Conservation (phyloP, 768 basidiomycete genomes). For the Rhodotorula babjevae region DNA sequence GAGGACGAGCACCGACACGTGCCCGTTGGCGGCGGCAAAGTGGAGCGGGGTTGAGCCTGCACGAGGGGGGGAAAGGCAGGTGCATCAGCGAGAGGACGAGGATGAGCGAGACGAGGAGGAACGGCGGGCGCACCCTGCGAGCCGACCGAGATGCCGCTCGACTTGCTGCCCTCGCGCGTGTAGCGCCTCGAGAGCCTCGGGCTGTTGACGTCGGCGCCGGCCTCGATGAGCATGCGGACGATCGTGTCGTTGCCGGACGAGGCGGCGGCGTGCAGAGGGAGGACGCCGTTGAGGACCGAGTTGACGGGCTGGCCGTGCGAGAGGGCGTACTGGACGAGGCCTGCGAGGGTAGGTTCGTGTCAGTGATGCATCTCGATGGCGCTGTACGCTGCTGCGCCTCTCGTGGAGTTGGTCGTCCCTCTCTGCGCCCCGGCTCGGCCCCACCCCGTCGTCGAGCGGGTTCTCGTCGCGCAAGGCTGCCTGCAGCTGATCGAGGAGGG, state of each 20-base stretch:
- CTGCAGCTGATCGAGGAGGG: not conserved
- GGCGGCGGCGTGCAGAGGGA: conserved; percentile 92
- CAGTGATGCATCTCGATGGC: not conserved
- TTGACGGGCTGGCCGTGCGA: conserved; percentile 93
- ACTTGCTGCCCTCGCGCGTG: conserved; percentile 48
- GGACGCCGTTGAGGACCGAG: conserved; percentile 87
- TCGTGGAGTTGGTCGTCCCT: too few species aligned
- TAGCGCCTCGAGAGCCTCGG: conserved; percentile 60
- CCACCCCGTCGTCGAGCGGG: not conserved
- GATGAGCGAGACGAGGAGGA: not conserved
- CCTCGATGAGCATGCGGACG: conserved; percentile 79
- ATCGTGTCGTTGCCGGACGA: conserved; percentile 84
- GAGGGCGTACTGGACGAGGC: conserved; percentile 86
- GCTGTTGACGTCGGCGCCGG: conserved; percentile 97
- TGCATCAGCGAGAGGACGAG: not conserved
- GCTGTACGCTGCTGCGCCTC: too few species aligned
- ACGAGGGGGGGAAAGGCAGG: too few species aligned
- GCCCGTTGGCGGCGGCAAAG: conserved; percentile 93
- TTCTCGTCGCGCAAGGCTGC: too few species aligned
- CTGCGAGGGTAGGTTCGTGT: conserved; percentile 25
- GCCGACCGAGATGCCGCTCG: conserved; percentile 38
- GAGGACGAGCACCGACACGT: conserved; percentile 67
- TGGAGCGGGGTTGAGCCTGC: conserved; percentile 70
- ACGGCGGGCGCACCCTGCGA: conserved; percentile 54
- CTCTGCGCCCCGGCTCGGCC: not conserved